Conservation (phyloP, 2,329 filamentous ascomycete species). For the Paramyrothecium roridum region DNA sequence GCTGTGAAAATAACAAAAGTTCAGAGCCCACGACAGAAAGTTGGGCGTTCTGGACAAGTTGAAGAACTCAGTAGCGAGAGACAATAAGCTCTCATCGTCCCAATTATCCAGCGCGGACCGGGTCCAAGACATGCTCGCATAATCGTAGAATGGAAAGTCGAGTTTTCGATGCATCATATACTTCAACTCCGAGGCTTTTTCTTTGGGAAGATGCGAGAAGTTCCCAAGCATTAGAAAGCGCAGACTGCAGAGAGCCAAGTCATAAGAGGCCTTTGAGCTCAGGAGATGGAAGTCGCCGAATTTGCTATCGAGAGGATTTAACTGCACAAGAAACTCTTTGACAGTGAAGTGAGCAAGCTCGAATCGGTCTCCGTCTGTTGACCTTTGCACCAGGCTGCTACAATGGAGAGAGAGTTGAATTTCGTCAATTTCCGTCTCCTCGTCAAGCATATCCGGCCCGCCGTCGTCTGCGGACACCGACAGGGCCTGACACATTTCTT, state of each 20-base stretch:
- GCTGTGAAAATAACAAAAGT: too few species aligned
- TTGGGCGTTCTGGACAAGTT: not conserved
- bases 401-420: constrained; percentile 4
- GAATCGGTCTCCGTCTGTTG: not conserved
- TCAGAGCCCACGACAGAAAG: constrained; percentile 6
- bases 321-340: constrained; percentile 7
- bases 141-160: constrained; percentile 5
- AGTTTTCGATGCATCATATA: not conserved
- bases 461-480: constrained; percentile 1
- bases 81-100: rapidly evolving
- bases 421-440: not conserved
- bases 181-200: not conserved
- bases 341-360: constrained; percentile 14
- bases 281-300: constrained; percentile 1
- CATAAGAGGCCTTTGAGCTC: rapidly evolving
- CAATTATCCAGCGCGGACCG: not conserved
- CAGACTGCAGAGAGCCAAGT: constrained; percentile 4
- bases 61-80: not conserved
- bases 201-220: not conserved
- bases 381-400: constrained; percentile 8
- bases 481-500: constrained; percentile 4
- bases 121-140: constrained; percentile 2
- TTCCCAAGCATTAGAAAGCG: constrained; percentile 8
- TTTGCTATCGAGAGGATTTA: rapidly evolving
- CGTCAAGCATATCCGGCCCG: rapidly evolving